A percentile compares a stretch with the other conserved stretches of the same genome.
Conservation (phyloP, 2,329 filamentous ascomycete genomes). For the Thelonectria olida region DNA sequence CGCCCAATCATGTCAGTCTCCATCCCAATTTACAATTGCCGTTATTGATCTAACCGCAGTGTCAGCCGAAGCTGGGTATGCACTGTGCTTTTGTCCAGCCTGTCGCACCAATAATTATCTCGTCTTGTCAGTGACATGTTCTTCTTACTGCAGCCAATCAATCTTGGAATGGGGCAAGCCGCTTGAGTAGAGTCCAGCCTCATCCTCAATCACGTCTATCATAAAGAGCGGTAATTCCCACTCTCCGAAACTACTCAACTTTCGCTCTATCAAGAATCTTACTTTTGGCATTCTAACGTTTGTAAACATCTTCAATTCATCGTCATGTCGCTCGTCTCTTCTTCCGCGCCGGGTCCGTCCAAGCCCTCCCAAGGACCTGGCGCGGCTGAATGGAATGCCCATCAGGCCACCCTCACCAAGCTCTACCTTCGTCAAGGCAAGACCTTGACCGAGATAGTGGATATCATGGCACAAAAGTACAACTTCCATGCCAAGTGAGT, state of each 20-base stretch:
- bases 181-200: background rate
- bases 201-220: too few relatives aligned
- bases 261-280: too few relatives aligned
- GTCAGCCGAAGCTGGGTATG: background rate
- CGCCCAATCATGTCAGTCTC: background rate
- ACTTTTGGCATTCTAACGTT: too few relatives aligned
- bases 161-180: background rate
- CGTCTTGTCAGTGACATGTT: background rate
- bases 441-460: background rate
- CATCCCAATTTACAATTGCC: background rate
- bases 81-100: background rate
- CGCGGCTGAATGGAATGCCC: background rate
- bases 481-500: conserved; percentile 4
- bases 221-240: background rate
- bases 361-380: background rate
- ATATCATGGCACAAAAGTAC: background rate
- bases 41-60: background rate
- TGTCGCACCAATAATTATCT: background rate
- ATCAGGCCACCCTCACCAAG: background rate
- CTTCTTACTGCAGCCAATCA: conserved; percentile 1
- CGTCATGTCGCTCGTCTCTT: background rate
- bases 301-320: background rate
- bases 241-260: too few relatives aligned
- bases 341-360: background rate
- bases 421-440: conserved; percentile 1